Percentiles rank a stretch among this genome's conserved stretches.
These are phyloP conservation scores for Brassica rapa DNA, from an alignment of 345 rosid species.

Conservation along the genomic window DNA sequence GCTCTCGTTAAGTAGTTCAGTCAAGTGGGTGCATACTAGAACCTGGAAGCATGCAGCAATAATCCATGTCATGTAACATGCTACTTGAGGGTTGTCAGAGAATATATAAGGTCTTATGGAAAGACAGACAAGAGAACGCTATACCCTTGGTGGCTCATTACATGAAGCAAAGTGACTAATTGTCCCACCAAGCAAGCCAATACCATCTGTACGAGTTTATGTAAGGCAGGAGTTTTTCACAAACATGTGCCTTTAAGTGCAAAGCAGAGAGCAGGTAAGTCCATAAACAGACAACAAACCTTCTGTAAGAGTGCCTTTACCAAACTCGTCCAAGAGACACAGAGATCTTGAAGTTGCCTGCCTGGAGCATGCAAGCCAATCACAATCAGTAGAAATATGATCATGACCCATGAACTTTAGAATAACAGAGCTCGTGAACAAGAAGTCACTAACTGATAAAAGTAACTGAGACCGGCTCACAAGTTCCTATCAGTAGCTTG, in stretches of 20 bases:
- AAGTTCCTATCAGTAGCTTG: constrained; percentile 9
- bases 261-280: constrained; percentile 1
- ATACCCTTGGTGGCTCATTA: constrained; percentile 87
- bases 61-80: background rate
- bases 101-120: constrained; percentile 4
- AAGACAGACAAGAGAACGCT: constrained; percentile 23
- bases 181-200: constrained; percentile 96
- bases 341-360: constrained; percentile 90
- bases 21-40: constrained; percentile 88
- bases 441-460: constrained; percentile 13
- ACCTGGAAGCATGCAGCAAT: constrained; percentile 51
- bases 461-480: background rate
- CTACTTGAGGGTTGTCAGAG: background rate
- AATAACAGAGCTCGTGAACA: constrained; percentile 13
- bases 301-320: constrained; percentile 98
- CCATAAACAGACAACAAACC: constrained; percentile 49
- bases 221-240: constrained; percentile 13
- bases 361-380: constrained; percentile 46
- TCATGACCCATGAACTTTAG: constrained; percentile 9
- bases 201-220: constrained; percentile 64
- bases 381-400: constrained; percentile 16
- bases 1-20: constrained; percentile 68
- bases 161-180: constrained; percentile 63
- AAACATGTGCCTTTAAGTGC: background rate
- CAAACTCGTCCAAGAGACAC: constrained; percentile 94